Evolutionary conservation across 148 eudicot species (phyloP).

Genomic region (Silene uniflora): DNA sequence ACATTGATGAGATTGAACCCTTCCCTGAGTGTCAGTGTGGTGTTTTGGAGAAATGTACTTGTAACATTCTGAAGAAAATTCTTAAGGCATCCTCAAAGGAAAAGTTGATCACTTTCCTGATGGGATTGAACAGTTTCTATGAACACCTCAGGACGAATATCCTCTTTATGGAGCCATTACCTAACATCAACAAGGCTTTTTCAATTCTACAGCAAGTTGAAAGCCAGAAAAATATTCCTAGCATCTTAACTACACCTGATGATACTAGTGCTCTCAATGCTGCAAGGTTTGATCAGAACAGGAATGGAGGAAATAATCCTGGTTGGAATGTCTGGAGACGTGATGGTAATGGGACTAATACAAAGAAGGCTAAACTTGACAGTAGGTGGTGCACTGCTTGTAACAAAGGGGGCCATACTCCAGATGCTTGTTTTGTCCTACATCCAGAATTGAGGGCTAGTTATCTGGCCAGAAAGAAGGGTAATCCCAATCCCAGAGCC

Average conservation of each 20-base stretch:
- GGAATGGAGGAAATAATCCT: no score
- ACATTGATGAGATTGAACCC: background rate
- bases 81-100: background rate
- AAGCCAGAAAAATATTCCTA: background rate
- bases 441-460: no score
- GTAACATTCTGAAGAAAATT: background rate
- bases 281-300: no score
- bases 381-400: no score
- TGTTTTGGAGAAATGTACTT: background rate
- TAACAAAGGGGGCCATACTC: no score
- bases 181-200: background rate
- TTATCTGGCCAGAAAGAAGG: no score
- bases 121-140: background rate
- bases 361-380: no score
- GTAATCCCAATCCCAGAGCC: no score
- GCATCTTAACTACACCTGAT: background rate
- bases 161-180: background rate
- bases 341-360: no score
- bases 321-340: no score
- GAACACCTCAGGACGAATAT: background rate
- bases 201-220: background rate
- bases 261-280: background rate
- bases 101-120: background rate
- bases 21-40: background rate
- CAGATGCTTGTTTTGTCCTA: no score